These are phyloP conservation scores for Plasmodium adleri DNA, from an alignment of 169 alveolate species.

Conservation along the genomic window DNA sequence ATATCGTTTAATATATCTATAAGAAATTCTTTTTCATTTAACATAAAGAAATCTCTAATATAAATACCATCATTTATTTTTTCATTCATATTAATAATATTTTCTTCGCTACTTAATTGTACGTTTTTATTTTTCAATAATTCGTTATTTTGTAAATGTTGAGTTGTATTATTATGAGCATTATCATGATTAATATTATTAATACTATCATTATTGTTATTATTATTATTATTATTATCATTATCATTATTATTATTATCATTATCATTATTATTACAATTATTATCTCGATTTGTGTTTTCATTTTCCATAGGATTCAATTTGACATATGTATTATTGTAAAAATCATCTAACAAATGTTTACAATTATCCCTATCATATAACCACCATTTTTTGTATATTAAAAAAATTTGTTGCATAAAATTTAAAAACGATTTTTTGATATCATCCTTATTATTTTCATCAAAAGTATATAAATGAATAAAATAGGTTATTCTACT, in stretches of 20 bases:
- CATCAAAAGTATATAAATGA: conserved; percentile 45
- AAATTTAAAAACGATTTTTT: conserved; percentile 69
- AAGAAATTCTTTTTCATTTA: conserved; percentile 50
- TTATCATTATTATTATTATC: not conserved
- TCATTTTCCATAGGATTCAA: conserved; percentile 7
- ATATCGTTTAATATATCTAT: conserved; percentile 51
- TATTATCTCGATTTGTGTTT: not conserved
- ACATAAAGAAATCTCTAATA: conserved; percentile 48
- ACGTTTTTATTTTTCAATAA: not conserved
- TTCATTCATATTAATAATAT: not conserved
- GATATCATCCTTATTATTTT: conserved; percentile 25
- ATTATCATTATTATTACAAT: not conserved
- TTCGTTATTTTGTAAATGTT: not conserved
- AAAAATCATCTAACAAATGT: conserved; percentile 51
- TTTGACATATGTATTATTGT: conserved; percentile 38
- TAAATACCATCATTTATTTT: conserved; percentile 25
- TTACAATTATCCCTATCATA: conserved; percentile 42
- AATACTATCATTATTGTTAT: too few relatives aligned
- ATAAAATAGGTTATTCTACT: conserved; percentile 43
- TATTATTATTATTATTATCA: not conserved
- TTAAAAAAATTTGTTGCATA: conserved; percentile 54
- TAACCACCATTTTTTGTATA: conserved; percentile 52
- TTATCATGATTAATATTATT: too few relatives aligned
- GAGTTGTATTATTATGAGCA: not conserved
- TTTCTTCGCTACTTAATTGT: not conserved